Percentiles rank a stretch among this genome's conserved stretches.
These are phyloP conservation scores for Tuber microsphaerosporum DNA, from an alignment of 495 filamentous ascomycete species.

Conservation along the genomic window DNA sequence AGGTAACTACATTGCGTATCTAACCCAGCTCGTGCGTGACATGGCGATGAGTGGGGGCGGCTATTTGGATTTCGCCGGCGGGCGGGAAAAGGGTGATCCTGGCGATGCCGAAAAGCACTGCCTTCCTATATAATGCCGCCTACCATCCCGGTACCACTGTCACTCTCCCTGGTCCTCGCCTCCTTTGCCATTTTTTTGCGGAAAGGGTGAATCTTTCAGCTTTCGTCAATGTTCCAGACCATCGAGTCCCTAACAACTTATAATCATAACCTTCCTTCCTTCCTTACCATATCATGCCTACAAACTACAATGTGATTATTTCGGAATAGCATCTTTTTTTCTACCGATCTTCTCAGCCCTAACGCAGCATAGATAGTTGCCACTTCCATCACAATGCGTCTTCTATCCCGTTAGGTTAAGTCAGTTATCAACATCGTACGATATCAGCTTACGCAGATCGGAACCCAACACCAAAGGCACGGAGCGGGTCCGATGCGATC, in stretches of 20 bases:
- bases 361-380: background rate
- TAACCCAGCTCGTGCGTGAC: background rate
- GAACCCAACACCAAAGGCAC: background rate
- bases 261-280: background rate
- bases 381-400: background rate
- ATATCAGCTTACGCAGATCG: background rate
- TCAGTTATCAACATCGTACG: background rate
- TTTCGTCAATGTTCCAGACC: background rate
- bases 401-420: background rate
- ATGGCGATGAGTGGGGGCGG: slow-evolving; percentile 1
- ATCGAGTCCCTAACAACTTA: background rate
- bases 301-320: background rate
- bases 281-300: background rate
- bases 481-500: background rate
- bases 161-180: background rate
- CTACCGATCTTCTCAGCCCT: background rate
- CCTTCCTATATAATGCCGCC: background rate
- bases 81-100: background rate
- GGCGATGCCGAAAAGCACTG: background rate
- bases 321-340: background rate
- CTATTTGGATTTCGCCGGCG: background rate
- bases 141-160: background rate
- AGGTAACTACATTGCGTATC: background rate
- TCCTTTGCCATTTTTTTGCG: background rate
- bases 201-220: background rate